A percentile compares a stretch with the other conserved stretches of the same genome.
phyloP scores from a whole-genome alignment of 148 eudicot genomes.

The Fagopyrum esculentum region DNA sequence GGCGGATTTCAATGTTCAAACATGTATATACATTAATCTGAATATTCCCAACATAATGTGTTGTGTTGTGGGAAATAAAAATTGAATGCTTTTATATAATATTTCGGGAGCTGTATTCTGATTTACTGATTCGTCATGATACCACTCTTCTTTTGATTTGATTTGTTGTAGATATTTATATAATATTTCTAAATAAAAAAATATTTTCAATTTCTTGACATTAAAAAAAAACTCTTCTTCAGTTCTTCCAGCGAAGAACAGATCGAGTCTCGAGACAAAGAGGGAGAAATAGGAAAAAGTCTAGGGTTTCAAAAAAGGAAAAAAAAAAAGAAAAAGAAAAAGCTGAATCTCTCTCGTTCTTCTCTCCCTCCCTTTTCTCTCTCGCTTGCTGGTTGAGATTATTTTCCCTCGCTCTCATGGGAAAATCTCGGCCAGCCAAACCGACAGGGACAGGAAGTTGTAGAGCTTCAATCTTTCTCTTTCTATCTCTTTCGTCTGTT shows the following conservation, averaged over 20 bases:
- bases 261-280: not conserved
- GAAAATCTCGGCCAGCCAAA: slow-evolving; percentile 11
- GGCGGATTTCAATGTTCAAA: too few species aligned
- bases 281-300: slow-evolving; percentile 2
- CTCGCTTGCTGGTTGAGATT: slow-evolving; percentile 6
- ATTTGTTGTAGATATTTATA: too few species aligned
- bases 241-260: slow-evolving; percentile 7
- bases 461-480: slow-evolving; percentile 5
- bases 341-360: not conserved
- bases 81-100: too few species aligned
- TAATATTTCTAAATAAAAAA: not conserved
- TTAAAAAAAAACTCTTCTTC: not conserved
- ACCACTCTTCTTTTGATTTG: too few species aligned
- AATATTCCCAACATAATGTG: too few species aligned
- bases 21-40: too few species aligned
- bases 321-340: slow-evolving; percentile 1
- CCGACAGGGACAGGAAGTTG: slow-evolving; percentile 12
- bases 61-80: too few species aligned
- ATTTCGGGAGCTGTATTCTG: too few species aligned
- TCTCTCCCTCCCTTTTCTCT: slow-evolving; percentile 8
- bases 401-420: slow-evolving; percentile 13
- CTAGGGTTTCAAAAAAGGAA: slow-evolving; percentile 12
- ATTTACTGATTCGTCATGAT: not conserved
- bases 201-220: not conserved
- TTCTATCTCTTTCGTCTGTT: slow-evolving; percentile 5